A percentile compares a stretch with the other conserved stretches of the same genome.
Evolutionary conservation across 2,329 filamentous ascomycete genomes (phyloP).

Genomic region (Didymella arachidicola): DNA sequence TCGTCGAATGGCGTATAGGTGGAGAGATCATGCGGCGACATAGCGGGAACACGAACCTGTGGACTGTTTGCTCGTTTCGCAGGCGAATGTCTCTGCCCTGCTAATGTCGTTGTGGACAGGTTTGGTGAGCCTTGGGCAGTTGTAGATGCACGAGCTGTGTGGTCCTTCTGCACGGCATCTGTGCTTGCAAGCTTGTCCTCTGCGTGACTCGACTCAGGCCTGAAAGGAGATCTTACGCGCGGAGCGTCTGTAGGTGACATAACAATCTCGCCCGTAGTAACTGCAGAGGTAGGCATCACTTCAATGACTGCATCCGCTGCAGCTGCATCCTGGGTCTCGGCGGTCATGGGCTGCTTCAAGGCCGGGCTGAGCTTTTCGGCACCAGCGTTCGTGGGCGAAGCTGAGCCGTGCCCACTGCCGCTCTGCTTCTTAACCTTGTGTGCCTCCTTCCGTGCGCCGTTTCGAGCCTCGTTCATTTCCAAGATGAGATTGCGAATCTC

Average conservation of each 20-base stretch:
- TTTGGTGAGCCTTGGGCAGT: not conserved
- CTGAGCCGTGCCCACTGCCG: not conserved
- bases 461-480: constrained; percentile 63
- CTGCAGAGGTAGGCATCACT: not conserved
- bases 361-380: not conserved
- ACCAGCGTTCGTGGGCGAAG: not conserved
- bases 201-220: not conserved
- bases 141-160: too few relatives aligned
- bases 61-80: not conserved
- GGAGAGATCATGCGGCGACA: not conserved
- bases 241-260: not conserved
- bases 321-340: not conserved
- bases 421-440: constrained; percentile 25
- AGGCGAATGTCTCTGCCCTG: not conserved
- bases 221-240: not conserved
- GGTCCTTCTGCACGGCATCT: not conserved
- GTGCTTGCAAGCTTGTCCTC: not conserved
- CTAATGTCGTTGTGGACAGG: not conserved
- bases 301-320: not conserved
- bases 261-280: not conserved
- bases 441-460: constrained; percentile 15
- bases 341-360: not conserved
- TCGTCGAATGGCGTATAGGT: not conserved
- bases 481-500: constrained; percentile 73
- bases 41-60: constrained; percentile 10